A percentile compares a stretch with the other conserved stretches of the same genome.
Evolutionary conservation across 805 yeast species (phyloP).

Genomic region (Yarrowia yakushimensis): DNA sequence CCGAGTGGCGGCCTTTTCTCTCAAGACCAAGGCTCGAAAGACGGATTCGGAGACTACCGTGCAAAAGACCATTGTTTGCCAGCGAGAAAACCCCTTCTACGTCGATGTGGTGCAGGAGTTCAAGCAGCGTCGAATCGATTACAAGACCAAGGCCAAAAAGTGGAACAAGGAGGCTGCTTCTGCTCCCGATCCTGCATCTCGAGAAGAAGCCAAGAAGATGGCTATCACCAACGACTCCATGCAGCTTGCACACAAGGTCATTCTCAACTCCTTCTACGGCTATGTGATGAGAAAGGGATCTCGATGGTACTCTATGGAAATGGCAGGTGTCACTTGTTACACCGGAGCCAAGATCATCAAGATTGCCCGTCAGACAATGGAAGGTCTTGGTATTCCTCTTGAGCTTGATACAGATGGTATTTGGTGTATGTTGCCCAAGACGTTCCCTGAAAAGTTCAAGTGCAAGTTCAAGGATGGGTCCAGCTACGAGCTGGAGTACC

Average conservation of each 20-base stretch:
- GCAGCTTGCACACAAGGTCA: conserved; percentile 95
- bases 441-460: conserved; percentile 86
- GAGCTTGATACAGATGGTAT: conserved; percentile 99
- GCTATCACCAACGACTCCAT: conserved; percentile 89
- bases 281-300: conserved; percentile 99
- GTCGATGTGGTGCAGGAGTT: conserved; percentile 91
- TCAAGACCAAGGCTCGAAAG: conserved; percentile 76
- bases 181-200: conserved; percentile 52
- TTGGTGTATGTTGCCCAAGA: conserved; percentile 94
- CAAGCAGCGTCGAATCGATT: conserved; percentile 94
- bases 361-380: conserved; percentile 90
- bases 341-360: conserved; percentile 98
- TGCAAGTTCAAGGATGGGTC: conserved; percentile 76
- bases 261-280: conserved; percentile 93
- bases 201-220: conserved; percentile 92
- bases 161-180: conserved; percentile 81
- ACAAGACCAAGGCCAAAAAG: conserved; percentile 85
- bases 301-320: conserved; percentile 98
- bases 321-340: conserved; percentile 98
- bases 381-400: conserved; percentile 88
- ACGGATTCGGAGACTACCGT: conserved; percentile 80
- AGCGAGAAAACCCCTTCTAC: conserved; percentile 95
- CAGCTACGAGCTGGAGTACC: conserved; percentile 74
- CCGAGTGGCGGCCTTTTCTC: conserved; percentile 76
- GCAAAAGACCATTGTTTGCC: conserved; percentile 92